Base-by-base conservation (phyloP, 2,329 filamentous ascomycete species). In the Emergomyces africanus region DNA sequence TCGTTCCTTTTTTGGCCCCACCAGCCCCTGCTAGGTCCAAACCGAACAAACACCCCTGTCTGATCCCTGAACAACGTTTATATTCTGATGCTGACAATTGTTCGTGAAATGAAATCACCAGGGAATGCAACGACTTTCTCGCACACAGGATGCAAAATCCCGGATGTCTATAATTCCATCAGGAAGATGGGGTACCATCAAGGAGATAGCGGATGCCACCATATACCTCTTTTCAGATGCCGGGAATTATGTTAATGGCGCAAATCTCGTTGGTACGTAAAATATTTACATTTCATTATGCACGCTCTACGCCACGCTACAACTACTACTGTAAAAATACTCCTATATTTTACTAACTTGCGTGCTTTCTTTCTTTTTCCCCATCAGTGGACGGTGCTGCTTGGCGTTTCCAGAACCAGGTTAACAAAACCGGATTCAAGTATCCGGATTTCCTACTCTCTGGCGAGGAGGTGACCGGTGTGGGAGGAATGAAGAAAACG, bases 161-260 rank as follows among this genome's bases (percentile, higher is more conserved):
- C 73, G 75, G 0, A 66, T 78, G 39, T 75, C 79, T 30, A 63
- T 66, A 1, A 81, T 95, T 42, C 94, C 94, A 0, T 75, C 85
- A 1, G 90, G 90, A 1, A 80, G 91, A 59, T 84, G 84, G 72
- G 94, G 92, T 6, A 82, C 82, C 0, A 83, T 95, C 30, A 87
- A 87, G 64, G 92, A 99, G 69, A 90, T 99, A 67, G 88, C 90
- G 0, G 92, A 99, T 72, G 89, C 92, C 0, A 96, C 92, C 0
- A 83, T 97, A 0, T 99, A 85, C 67, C 72, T 97, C 59, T 94
- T 96, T 69, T 88, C 87, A 51, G 88, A 95, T 51, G 84, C 89
- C 0, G 92, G 86, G 0, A 90, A 86, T 70, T 96, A 88, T 71
- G 84, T 97, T 53, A 96, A 88, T 65, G 94, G 90, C 0, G 85